A percentile compares a stretch with the other conserved stretches of the same genome.
phyloP scores from a whole-genome alignment of 1,284 basidiomycete species.

The Fomes fomentarius region DNA sequence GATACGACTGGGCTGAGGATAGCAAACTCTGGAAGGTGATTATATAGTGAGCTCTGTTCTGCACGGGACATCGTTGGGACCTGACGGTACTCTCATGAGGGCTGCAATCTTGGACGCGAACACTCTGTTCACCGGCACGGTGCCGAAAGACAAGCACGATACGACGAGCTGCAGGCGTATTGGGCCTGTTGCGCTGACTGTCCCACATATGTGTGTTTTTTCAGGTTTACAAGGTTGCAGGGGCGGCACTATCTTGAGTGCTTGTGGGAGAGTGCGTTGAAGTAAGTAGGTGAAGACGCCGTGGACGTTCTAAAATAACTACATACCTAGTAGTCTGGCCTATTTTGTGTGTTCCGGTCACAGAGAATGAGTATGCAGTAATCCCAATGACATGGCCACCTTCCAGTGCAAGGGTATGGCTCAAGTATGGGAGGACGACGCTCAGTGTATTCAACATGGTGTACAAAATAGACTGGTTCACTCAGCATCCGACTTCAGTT shows the following conservation, averaged over 20 bases:
- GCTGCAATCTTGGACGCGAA: slow-evolving; percentile 3
- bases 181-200: slow-evolving; percentile 1
- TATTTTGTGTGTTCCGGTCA: too few species aligned
- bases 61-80: too few species aligned
- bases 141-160: neutral
- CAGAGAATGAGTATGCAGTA: too few species aligned
- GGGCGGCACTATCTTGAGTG: neutral
- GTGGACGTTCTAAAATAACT: too few species aligned
- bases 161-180: neutral
- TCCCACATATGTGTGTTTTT: slow-evolving; percentile 6
- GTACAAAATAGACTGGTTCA: slow-evolving; percentile 5
- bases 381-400: too few species aligned
- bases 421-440: too few species aligned
- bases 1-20: slow-evolving; percentile 2
- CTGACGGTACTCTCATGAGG: slow-evolving; percentile 8
- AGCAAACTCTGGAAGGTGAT: neutral
- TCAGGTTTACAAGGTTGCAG: neutral
- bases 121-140: slow-evolving; percentile 3
- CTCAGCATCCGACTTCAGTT: slow-evolving; percentile 4
- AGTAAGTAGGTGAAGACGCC: too few species aligned
- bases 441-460: slow-evolving; percentile 1
- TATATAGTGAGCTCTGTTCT: slow-evolving; percentile 7
- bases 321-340: too few species aligned
- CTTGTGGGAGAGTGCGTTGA: too few species aligned
- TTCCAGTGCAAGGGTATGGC: too few species aligned